phyloP scores from a whole-genome alignment of 352 stramenopile genomes.

The Blastocystis sp. region DNA sequence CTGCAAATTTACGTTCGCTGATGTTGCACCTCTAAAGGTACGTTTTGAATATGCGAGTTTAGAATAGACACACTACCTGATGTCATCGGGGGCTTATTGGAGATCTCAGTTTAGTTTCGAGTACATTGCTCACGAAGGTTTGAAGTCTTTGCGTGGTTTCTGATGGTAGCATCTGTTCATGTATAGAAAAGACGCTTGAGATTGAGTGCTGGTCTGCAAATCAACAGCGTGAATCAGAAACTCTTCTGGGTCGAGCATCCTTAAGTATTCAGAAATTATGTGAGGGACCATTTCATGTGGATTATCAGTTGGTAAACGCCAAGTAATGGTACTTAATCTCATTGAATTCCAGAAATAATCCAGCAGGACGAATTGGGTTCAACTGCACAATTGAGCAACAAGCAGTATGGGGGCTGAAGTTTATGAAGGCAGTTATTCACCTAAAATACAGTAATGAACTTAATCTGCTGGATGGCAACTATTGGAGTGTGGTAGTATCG shows the following conservation, averaged over 20 bases:
- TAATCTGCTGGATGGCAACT: slow-evolving; percentile 36
- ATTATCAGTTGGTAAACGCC: slow-evolving; percentile 58
- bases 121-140: slow-evolving; percentile 63
- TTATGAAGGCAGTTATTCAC: slow-evolving; percentile 8
- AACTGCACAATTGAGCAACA: slow-evolving; percentile 63
- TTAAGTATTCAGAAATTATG: slow-evolving; percentile 23
- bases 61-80: slow-evolving; percentile 47
- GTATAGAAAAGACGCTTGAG: slow-evolving; percentile 54
- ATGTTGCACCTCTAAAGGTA: slow-evolving; percentile 28
- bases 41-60: neutral
- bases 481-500: slow-evolving; percentile 46
- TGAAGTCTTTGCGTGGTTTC: slow-evolving; percentile 47
- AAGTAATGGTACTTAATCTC: neutral
- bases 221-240: slow-evolving; percentile 34
- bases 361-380: slow-evolving; percentile 49
- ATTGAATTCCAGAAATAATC: slow-evolving; percentile 24
- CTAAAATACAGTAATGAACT: slow-evolving; percentile 19
- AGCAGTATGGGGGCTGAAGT: slow-evolving; percentile 28
- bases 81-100: slow-evolving; percentile 52
- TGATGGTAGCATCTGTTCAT: neutral
- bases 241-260: neutral
- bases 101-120: slow-evolving; percentile 63
- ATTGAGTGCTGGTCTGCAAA: slow-evolving; percentile 49
- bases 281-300: slow-evolving; percentile 61
- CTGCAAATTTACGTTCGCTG: slow-evolving; percentile 66